Conservation (phyloP, 2,329 filamentous ascomycete genomes). For the Blastomyces percursus region DNA sequence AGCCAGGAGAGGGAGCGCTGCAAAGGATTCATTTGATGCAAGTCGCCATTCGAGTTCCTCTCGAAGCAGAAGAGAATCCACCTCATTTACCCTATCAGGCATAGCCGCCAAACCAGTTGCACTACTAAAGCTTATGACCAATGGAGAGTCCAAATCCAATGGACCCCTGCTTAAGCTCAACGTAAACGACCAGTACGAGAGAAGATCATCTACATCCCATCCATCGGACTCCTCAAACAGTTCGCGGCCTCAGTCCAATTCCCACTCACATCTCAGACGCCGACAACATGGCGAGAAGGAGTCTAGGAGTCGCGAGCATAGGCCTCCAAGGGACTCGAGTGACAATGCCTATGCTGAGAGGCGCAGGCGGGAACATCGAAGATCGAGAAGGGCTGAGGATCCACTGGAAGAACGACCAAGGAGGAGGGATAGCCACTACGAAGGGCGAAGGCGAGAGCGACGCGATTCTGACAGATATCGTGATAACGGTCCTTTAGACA, state of each 20-base stretch:
- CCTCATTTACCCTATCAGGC: conserved; percentile 19
- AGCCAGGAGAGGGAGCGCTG: conserved; percentile 15
- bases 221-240: conserved; percentile 22
- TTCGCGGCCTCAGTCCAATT: conserved; percentile 20
- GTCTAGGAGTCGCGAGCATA: conserved; percentile 4
- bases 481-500: conserved; percentile 7
- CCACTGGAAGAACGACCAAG: conserved; percentile 1
- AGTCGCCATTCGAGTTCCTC: conserved; percentile 19
- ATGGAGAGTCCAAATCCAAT: conserved; percentile 32
- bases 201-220: conserved; percentile 18
- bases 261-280: conserved; percentile 17
- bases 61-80: conserved; percentile 18
- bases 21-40: conserved; percentile 12
- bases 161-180: conserved; percentile 32
- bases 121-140: conserved; percentile 25
- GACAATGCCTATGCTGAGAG: conserved; percentile 1
- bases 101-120: conserved; percentile 15
- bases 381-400: conserved; percentile 7
- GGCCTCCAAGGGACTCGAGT: conserved; percentile 2
- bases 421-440: conserved; percentile 9
- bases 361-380: conserved; percentile 6
- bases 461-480: conserved; percentile 5
- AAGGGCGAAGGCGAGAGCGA: conserved; percentile 8
- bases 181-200: conserved; percentile 17
- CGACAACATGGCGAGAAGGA: conserved; percentile 11